Evolutionary conservation across 208 protist genomes (phyloP).

Genomic region (Entamoeba dispar): DNA sequence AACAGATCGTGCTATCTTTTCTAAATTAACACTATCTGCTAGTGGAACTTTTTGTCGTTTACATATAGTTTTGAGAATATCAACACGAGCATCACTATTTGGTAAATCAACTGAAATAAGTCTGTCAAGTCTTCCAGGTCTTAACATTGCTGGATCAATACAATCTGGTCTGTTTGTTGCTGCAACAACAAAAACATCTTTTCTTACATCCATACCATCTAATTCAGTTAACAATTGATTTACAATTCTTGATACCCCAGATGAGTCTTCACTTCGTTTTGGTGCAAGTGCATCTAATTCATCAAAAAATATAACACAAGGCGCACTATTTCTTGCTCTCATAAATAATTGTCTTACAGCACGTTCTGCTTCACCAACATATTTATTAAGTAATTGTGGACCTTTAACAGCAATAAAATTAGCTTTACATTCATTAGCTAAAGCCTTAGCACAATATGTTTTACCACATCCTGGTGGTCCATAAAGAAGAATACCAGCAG

Average conservation of each 20-base stretch:
- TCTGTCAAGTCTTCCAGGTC: conserved; percentile 81
- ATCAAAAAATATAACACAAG: conserved; percentile 97
- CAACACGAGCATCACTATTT: conserved; percentile 44
- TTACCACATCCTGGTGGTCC: conserved; percentile 68
- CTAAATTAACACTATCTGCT: conserved; percentile 47
- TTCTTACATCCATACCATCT: conserved; percentile 78
- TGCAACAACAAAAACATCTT: conserved; percentile 70
- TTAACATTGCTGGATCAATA: conserved; percentile 87
- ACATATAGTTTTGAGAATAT: conserved; percentile 58
- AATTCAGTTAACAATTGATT: conserved; percentile 96
- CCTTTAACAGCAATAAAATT: conserved; percentile 94
- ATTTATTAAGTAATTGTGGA: conserved; percentile 71
- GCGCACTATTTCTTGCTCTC: conserved; percentile 49
- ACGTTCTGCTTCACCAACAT: conserved; percentile 89
- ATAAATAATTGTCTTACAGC: conserved; percentile 82
- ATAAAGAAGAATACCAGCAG: conserved; percentile 80
- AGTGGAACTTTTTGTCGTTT: conserved; percentile 54
- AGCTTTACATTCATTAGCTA: conserved; percentile 51
- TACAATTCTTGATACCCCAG: conserved; percentile 77
- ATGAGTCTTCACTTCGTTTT: conserved; percentile 47
- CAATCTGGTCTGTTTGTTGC: conserved; percentile 91
- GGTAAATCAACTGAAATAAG: conserved; percentile 79
- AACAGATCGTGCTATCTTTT: conserved; percentile 43
- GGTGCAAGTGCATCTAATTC: conserved; percentile 90
- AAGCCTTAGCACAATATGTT: conserved; percentile 49